Evolutionary conservation across 2,329 filamentous ascomycete species (phyloP), one percentile per base, ranked within the genome.

Genomic region (Venturia nashicola): DNA sequence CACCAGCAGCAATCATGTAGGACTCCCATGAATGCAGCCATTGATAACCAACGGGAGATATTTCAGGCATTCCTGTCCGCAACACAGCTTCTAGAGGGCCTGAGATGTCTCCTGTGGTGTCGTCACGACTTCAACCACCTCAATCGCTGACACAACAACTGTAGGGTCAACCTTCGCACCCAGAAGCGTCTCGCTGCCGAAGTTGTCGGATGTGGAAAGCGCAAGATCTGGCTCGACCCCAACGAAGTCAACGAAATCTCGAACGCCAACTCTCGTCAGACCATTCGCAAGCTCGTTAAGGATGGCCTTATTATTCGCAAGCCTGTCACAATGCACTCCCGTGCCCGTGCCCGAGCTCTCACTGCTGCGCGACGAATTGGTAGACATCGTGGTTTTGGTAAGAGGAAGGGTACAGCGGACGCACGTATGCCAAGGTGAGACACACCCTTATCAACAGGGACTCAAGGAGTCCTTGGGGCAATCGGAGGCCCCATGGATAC

Each of bases 231-330:
- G 94, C 92, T 99, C 79, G 94, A 99, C 83, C 94, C 94, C 81
- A 97, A 95, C 81, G 94, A 99, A 86, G 87, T 92, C 83, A 94
- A 83, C 86, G 94, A 99, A 84, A 99, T 99, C 84, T 91, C 90
- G 85, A 97, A 97, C 82, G 94, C 94, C 88, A 99, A 99, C 90
- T 97, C 93, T 76, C 93, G 94, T 77, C 93, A 97, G 86, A 97
- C 93, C 74, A 89, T 99, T 87, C 93, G 95, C 85, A 99, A 99
- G 86, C 90, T 99, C 81, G 88, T 97, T 79, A 85, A 89, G 82
- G 95, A 99, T 96, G 95, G 94, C 83, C 90, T 99, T 80, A 99
- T 99, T 84, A 99, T 99, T 87, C 90, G 90, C 86, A 99, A 99
- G 88, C 95, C 95, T 77, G 92, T 97, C 77, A 97, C 93, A 77